phyloP scores from a whole-genome alignment of 2,329 filamentous ascomycete species.

The Penicillium sumatraense region DNA sequence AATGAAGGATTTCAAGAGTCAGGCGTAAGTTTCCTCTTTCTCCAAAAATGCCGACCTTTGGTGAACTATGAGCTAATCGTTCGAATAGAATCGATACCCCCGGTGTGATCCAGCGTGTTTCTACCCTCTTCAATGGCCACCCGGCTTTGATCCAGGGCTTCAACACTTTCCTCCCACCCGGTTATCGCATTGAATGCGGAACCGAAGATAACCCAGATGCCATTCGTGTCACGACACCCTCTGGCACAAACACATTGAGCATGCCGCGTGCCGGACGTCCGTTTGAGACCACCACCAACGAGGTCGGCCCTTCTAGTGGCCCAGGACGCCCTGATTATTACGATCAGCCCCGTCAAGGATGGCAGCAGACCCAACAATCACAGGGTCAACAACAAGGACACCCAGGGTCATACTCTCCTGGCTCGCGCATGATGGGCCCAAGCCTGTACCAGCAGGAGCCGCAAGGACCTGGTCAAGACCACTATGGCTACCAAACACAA shows the following conservation, averaged over 20 bases:
- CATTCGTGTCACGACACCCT: slow-evolving; percentile 94
- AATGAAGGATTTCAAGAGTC: slow-evolving; percentile 99
- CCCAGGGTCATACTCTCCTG: slow-evolving; percentile 47
- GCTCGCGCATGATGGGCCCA: slow-evolving; percentile 41
- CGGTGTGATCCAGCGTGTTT: slow-evolving; percentile 95
- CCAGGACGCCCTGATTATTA: slow-evolving; percentile 45
- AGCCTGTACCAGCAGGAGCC: slow-evolving; percentile 43
- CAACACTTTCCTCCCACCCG: slow-evolving; percentile 94
- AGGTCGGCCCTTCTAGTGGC: slow-evolving; percentile 36
- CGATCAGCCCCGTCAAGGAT: slow-evolving; percentile 44
- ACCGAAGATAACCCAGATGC: slow-evolving; percentile 92
- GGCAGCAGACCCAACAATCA: slow-evolving; percentile 43
- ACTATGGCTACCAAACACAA: slow-evolving; percentile 48
- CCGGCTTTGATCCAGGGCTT: slow-evolving; percentile 96
- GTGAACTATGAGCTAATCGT: slow-evolving; percentile 6
- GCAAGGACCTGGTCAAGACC: slow-evolving; percentile 47
- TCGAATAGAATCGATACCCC: slow-evolving; percentile 81
- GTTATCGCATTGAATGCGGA: slow-evolving; percentile 95
- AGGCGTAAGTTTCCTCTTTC: slow-evolving; percentile 69
- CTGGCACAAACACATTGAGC: slow-evolving; percentile 93
- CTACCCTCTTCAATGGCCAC: slow-evolving; percentile 92
- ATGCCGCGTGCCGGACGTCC: slow-evolving; percentile 58
- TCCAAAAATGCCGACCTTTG: background rate
- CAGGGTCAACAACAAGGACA: slow-evolving; percentile 37
- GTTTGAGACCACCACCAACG: slow-evolving; percentile 37